Evolutionary conservation across 768 basidiomycete genomes (phyloP).

Genomic region (Hemileccinum rubropunctum): DNA sequence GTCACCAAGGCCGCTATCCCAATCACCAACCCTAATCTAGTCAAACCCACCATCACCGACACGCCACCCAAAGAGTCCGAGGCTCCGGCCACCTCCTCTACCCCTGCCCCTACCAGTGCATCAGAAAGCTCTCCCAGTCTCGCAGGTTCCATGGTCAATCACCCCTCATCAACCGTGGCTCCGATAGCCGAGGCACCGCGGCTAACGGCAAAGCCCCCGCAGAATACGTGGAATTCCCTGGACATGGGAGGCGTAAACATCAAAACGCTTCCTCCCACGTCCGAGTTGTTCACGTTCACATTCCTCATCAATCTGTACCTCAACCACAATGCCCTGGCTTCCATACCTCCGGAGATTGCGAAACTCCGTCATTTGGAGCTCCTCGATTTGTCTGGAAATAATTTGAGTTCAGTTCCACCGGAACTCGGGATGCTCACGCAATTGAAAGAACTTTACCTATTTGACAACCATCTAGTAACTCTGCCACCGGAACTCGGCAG

Average conservation of each 20-base stretch:
- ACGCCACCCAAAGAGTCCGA: constrained; percentile 27
- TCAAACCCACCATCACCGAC: constrained; percentile 43
- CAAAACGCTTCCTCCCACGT: constrained; percentile 80
- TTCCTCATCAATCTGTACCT: constrained; percentile 95
- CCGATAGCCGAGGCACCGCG: constrained; percentile 68
- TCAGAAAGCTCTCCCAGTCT: constrained; percentile 37
- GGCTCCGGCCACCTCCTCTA: constrained; percentile 27
- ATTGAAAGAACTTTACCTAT: constrained; percentile 89
- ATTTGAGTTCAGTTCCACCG: constrained; percentile 69
- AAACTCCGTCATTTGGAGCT: constrained; percentile 82
- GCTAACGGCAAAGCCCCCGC: constrained; percentile 63
- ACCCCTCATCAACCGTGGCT: constrained; percentile 74
- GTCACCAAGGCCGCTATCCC: constrained; percentile 85
- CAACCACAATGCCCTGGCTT: constrained; percentile 85
- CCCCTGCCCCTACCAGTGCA: constrained; percentile 29
- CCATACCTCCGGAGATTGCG: constrained; percentile 79
- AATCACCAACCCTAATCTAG: constrained; percentile 85
- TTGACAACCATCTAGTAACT: constrained; percentile 89
- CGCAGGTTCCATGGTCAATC: constrained; percentile 41
- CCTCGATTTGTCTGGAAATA: constrained; percentile 91
- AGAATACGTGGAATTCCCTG: constrained; percentile 83
- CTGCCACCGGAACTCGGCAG: constrained; percentile 88
- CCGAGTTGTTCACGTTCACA: constrained; percentile 80
- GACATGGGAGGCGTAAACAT: constrained; percentile 97
- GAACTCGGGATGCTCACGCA: constrained; percentile 90